Evolutionary conservation across 202 grass and related monocot genomes (phyloP).

Genomic region (Digitaria exilis): DNA sequence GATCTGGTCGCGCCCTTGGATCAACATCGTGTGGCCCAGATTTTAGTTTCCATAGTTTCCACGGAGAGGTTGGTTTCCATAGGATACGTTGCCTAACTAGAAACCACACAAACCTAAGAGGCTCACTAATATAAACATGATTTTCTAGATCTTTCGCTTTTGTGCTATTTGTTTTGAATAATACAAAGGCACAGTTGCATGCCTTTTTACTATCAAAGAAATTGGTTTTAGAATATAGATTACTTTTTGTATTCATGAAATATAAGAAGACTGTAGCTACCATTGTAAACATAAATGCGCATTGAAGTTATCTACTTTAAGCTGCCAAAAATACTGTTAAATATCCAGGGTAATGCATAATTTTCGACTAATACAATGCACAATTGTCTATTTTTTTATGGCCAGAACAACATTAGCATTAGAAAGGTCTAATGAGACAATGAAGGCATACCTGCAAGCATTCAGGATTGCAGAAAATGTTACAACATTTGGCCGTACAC

Average conservation of each 20-base stretch:
- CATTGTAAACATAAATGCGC: neutral
- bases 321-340: neutral
- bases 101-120: neutral
- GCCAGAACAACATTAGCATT: neutral
- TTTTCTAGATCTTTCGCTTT: conserved; percentile 11
- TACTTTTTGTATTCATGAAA: neutral
- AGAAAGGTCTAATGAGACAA: conserved; percentile 2
- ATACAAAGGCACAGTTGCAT: neutral
- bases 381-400: neutral
- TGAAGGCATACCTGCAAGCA: conserved; percentile 81
- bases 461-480: conserved; percentile 99
- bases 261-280: conserved; percentile 8
- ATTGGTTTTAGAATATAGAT: conserved; percentile 6
- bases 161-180: neutral
- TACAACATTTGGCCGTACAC: conserved; percentile 92
- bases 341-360: conserved; percentile 13
- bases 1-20: too few relatives aligned
- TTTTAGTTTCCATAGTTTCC: too few relatives aligned
- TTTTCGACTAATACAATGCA: conserved; percentile 4
- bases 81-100: too few relatives aligned
- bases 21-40: too few relatives aligned
- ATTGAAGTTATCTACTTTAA: neutral
- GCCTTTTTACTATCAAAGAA: neutral
- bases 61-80: too few relatives aligned
- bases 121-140: neutral